Percentiles rank a stretch among this genome's conserved stretches.
Evolutionary conservation across 2,329 filamentous ascomycete genomes (phyloP).

Genomic region (Dendryphion nanum): DNA sequence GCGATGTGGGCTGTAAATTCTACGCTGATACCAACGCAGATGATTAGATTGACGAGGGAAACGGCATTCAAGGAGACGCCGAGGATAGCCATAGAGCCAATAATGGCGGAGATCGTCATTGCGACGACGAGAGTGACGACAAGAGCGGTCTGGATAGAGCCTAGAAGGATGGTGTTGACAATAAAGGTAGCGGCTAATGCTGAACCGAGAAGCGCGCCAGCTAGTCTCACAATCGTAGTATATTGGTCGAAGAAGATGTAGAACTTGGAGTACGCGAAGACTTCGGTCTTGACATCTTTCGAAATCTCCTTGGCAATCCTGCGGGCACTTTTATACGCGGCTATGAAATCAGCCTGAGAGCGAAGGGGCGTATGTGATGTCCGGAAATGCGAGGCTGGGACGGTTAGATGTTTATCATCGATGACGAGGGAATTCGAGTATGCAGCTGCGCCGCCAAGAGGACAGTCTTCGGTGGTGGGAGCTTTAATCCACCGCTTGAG

Average conservation of each 20-base stretch:
- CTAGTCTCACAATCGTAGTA: constrained; percentile 75
- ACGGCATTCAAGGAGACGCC: constrained; percentile 92
- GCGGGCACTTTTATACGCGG: constrained; percentile 82
- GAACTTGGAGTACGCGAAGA: constrained; percentile 96
- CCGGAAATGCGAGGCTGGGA: constrained; percentile 86
- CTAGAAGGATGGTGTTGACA: constrained; percentile 76
- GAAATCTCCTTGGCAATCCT: constrained; percentile 80
- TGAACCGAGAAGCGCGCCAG: constrained; percentile 74
- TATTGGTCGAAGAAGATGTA: constrained; percentile 99
- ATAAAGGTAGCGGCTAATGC: constrained; percentile 83
- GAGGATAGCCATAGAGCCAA: constrained; percentile 89
- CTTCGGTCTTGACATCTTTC: constrained; percentile 68
- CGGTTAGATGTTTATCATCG: constrained; percentile 63
- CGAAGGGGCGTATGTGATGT: constrained; percentile 84
- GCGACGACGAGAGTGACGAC: constrained; percentile 83
- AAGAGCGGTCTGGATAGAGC: constrained; percentile 75
- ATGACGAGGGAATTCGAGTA: constrained; percentile 84
- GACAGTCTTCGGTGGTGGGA: constrained; percentile 79
- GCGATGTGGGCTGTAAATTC: constrained; percentile 98
- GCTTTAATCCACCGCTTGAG: constrained; percentile 77
- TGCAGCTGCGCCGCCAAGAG: constrained; percentile 81
- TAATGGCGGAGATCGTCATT: constrained; percentile 93
- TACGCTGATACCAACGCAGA: constrained; percentile 93
- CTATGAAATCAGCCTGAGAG: constrained; percentile 89
- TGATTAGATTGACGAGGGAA: constrained; percentile 91